A percentile compares a stretch with the other conserved stretches of the same genome.
Evolutionary conservation across 1,284 basidiomycete genomes (phyloP).

Genomic region (Exobasidium rhododendri): DNA sequence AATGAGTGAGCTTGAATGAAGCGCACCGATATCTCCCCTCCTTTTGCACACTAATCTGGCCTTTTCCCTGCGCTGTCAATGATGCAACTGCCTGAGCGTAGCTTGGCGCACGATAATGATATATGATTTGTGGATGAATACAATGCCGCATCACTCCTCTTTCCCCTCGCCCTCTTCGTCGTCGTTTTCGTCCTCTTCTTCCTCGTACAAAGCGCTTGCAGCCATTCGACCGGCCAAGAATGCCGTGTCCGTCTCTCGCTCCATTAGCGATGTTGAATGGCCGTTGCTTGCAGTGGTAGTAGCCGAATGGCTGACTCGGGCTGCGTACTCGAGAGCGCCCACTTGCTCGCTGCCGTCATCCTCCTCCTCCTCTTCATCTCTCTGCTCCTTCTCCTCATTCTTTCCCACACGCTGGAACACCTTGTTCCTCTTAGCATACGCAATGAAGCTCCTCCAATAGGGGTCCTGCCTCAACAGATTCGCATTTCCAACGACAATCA

Average conservation of each 20-base stretch:
- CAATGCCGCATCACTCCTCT: no score
- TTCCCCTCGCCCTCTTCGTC: no score
- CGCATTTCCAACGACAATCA: conserved; percentile 56
- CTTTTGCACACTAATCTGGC: no score
- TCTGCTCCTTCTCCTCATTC: background rate
- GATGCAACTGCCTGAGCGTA: no score
- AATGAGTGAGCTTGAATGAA: no score
- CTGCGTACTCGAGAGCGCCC: background rate
- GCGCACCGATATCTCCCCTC: no score
- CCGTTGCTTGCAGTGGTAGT: background rate
- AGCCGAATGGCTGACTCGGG: background rate
- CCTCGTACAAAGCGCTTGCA: conserved; percentile 12
- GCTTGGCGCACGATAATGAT: no score
- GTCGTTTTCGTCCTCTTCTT: conserved; percentile 2
- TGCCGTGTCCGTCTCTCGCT: background rate
- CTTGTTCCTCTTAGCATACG: conserved; percentile 11
- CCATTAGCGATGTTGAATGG: background rate
- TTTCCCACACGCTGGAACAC: background rate
- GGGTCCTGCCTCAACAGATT: conserved; percentile 23
- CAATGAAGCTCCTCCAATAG: conserved; percentile 14
- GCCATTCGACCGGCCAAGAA: conserved; percentile 18
- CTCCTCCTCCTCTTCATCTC: background rate
- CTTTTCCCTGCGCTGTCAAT: no score
- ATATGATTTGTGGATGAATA: no score
- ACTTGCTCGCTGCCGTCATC: conserved; percentile 2